Base-by-base conservation (phyloP, 75 land plant species). In the Cunninghamia lanceolata region DNA sequence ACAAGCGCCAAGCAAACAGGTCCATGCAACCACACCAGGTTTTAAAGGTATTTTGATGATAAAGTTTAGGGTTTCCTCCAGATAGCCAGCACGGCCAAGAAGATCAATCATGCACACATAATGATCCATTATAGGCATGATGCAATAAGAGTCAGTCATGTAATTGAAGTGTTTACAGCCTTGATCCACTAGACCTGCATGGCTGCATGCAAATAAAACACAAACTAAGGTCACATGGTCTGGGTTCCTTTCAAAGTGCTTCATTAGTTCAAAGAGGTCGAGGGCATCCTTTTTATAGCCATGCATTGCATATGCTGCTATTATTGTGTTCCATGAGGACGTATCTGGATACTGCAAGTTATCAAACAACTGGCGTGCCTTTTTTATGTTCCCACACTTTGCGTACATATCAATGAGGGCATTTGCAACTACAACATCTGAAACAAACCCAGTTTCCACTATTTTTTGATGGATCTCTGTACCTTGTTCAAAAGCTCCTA, bases 331-430 rank as follows among this genome's bases (percentile, higher is more conserved):
- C 84, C 89, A 90, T 1, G 89, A 81, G 4, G 89, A 85, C 6
- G 85, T 81, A 86, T 91, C 92, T 59, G 47, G 85, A 15, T 74
- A 21, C 19, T 46, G 14, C 50, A 85, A 74, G 6, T 77, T 85
- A 50, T 73, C 52, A 84, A 89, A 91, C 46, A 89, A 19, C 5
- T 81, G 77, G 30, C 68, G 34, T 32, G 92, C 92, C n/a, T 40
- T 81, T 39, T 85, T 78, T 30, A 91, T 36, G 34, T 82, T 84
- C 1, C 92, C 92, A 84, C 90, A 91, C 79, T 91, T 91, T 17
- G 59, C 85, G 81, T 91, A 91, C 90, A 89, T 91, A 46, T 89
- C 86, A 35, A 89, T 66, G 3, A 91, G 85, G 68, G 92, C 90
- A 54, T 88, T 91, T 13, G 19, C 73, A n/a, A 91, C 66, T 13